These are phyloP conservation scores for Calonectria hawksworthii DNA, from an alignment of 2,329 filamentous ascomycete genomes.

Conservation along the genomic window DNA sequence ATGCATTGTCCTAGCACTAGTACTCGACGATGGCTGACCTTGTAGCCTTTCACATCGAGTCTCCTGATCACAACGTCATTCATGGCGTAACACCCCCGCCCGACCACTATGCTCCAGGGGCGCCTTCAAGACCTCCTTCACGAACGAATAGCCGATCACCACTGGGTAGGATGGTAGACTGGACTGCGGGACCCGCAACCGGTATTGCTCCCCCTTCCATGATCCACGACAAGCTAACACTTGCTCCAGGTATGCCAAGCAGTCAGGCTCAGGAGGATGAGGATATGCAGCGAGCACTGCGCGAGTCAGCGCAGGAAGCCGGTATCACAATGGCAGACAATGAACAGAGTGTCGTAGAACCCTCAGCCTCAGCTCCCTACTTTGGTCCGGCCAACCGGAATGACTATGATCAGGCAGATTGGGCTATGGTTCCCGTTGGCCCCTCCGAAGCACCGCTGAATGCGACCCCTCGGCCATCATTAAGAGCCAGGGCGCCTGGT, in stretches of 20 bases:
- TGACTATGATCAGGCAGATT: conserved; percentile 68
- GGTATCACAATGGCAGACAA: conserved; percentile 60
- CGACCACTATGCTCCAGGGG: conserved; percentile 58
- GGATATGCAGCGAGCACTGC: conserved; percentile 69
- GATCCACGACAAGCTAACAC: conserved; percentile 42
- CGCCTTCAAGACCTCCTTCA: conserved; percentile 74
- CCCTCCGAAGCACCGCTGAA: conserved; percentile 41
- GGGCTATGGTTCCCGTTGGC: conserved; percentile 69
- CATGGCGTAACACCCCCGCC: conserved; percentile 59
- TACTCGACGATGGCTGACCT: conserved; percentile 40
- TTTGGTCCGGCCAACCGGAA: conserved; percentile 73
- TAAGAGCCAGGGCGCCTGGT: conserved; percentile 56
- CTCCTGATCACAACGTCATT: conserved; percentile 61
- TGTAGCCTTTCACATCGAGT: conserved; percentile 70
- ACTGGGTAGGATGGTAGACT: conserved; percentile 65
- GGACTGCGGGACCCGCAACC: conserved; percentile 57
- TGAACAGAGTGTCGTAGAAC: conserved; percentile 64
- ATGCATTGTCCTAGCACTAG: conserved; percentile 36
- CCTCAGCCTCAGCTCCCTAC: conserved; percentile 55
- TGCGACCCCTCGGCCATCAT: conserved; percentile 52
- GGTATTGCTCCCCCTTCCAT: conserved; percentile 52
- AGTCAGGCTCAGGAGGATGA: conserved; percentile 64
- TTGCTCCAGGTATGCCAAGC: conserved; percentile 52
- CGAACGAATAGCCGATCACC: conserved; percentile 70
- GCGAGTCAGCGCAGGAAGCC: conserved; percentile 67